phyloP scores from a whole-genome alignment of 2,329 filamentous ascomycete species.

The Penicillium sp. region DNA sequence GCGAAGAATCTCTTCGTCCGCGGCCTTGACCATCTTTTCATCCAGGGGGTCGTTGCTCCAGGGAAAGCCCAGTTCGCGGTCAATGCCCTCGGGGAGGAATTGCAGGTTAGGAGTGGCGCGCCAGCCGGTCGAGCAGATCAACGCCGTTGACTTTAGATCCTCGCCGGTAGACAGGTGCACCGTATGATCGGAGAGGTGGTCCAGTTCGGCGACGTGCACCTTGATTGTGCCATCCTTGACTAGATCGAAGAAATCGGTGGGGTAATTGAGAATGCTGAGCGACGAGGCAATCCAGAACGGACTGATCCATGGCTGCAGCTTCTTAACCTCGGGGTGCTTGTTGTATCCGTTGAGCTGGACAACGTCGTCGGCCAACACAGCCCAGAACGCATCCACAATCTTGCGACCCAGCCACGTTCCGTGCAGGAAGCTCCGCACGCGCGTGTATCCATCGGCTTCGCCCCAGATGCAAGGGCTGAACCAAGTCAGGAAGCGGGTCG shows the following conservation, averaged over 20 bases:
- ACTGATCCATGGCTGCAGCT: constrained; percentile 49
- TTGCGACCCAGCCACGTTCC: constrained; percentile 54
- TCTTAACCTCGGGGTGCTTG: constrained; percentile 45
- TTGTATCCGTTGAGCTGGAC: constrained; percentile 51
- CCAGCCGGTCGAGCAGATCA: constrained; percentile 63
- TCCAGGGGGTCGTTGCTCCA: constrained; percentile 37
- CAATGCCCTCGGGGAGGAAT: constrained; percentile 49
- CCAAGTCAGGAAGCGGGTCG: constrained; percentile 69
- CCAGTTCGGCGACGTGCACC: constrained; percentile 59
- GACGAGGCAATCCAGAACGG: constrained; percentile 58
- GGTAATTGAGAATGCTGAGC: constrained; percentile 64
- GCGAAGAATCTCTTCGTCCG: constrained; percentile 53
- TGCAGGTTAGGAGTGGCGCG: constrained; percentile 50
- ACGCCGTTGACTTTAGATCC: constrained; percentile 49
- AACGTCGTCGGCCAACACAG: constrained; percentile 51
- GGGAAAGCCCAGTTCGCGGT: constrained; percentile 52
- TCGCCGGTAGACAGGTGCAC: constrained; percentile 54
- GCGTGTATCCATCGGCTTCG: constrained; percentile 58
- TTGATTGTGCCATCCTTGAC: constrained; percentile 56
- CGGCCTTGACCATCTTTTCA: constrained; percentile 40
- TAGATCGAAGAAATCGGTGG: constrained; percentile 58
- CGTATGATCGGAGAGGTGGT: constrained; percentile 46
- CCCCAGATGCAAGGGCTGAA: constrained; percentile 76
- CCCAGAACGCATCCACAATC: constrained; percentile 57
- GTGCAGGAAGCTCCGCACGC: constrained; percentile 52